Evolutionary conservation across 1,284 basidiomycete species (phyloP), one percentile per base, ranked within the genome.

Genomic region (Mycena sp.): DNA sequence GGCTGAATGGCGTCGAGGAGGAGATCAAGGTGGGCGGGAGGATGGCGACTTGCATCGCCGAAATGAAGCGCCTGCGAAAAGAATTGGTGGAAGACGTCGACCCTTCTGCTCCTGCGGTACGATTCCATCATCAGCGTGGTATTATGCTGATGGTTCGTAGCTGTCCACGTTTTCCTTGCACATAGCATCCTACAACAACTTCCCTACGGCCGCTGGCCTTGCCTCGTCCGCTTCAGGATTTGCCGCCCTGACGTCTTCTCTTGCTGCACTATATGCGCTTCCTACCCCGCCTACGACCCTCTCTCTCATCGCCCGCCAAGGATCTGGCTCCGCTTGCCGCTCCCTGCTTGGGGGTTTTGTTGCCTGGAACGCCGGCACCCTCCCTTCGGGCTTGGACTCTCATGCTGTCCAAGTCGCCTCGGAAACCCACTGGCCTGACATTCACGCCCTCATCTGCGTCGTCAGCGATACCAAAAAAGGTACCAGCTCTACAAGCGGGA

Each of bases 261-360:
- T 99, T 44, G 90, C 95, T 0, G 84, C 88, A 9, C 90, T 99
- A 63, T 99, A 97, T 82, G 74, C 83, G 26, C 91, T 99, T 61
- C 91, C 88, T 43, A 83, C 78, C 23, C 81, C 81, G 51, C 87
- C 82, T 43, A 92, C 81, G 32, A 82, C 89, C 63, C 92, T 99
- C 61, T 98, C 96, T 52, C 83, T 94, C 69, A 96, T 99, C 74
- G 94, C 97, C 1, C 94, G 98, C 26, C 98, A 98, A 80, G 97
- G 97, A 14, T 97, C 95, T 10, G 98, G 97, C 35, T 99, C 97
- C 23, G 97, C 97, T 17, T 99, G 97, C 78, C 92, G 97, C 41
- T 98, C 96, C 53, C 90, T 99, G 73, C 96, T 96, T 71, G 97
- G 97, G 58, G 97, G 97, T 11, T 99, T 92, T 80, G 98, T 99